Evolutionary conservation across 352 stramenopile genomes (phyloP), one percentile per base, ranked within the genome.

Genomic region (Stephanocyclus meneghinianus): DNA sequence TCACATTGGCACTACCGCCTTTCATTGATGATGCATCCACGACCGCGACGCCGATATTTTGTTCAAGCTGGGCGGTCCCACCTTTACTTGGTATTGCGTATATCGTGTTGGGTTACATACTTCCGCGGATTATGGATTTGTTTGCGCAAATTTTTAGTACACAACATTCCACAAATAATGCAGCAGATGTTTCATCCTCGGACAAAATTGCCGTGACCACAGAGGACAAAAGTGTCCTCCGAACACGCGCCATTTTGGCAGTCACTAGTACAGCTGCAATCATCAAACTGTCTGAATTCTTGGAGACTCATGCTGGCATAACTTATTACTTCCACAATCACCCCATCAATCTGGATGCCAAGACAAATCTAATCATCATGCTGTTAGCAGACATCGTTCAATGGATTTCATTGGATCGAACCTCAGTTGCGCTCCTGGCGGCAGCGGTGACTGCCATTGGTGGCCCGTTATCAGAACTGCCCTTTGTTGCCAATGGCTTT

Each of bases 81-180:
- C 87, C 87, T 47, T 76, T 94, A 26, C 77, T 94, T 37, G 89
- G 84, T 16, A 57, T 94, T 63, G 87, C 89, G 2, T 94, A 94
- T 74, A 66, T 92, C n/a, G 69, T 94, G 30, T 60, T 94, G 9
- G 89, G 89, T 47, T 89, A 84, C 68, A 66, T 92, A 42, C 76
- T 94, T 51, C 89, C 89, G n/a, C 50, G 79, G 40, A 71, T 81
- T 72, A 65, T 88, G 80, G 81, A 80, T 44, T 53, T 68, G 40
- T 18, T 76, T 30, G 26, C 47, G 18, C 40, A 15, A 0, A 37
- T n/a, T 45, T 4, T 60, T 2, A 29, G 8, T 1, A 35, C 30
- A 61, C 21, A 42, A 11, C 5, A 44, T 2, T 26, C 53, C 11
- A 26, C 9, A 11, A 8, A 1, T 30, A n/a, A 16, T 32, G 57